Evolutionary conservation across 805 yeast genomes (phyloP), one percentile per base, ranked within the genome.

Genomic region (Yarrowia bubula): DNA sequence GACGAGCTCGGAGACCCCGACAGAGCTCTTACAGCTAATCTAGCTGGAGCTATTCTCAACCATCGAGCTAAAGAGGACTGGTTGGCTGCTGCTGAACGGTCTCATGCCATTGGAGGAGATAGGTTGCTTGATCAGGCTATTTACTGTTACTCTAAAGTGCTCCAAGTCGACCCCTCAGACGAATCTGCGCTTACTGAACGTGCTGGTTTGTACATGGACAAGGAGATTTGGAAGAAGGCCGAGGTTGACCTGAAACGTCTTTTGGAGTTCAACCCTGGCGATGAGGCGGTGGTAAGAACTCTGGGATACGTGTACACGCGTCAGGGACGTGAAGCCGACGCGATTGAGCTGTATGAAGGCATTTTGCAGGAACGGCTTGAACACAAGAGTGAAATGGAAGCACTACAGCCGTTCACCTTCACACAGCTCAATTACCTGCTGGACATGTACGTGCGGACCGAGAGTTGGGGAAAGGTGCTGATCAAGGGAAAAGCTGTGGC

Each of bases 31-130:
- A 68, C 71, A 1, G 80, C 80, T 9, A 69, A 71, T 46, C 65
- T 71, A 7, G 69, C 71, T 67, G 96, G 91, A 11, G 86, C 93
- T 67, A 85, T 86, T 70, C 80, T 86, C 64, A 97, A 92, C 72
- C 87, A 90, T 13, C 83, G 84, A 69, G 88, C 89, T 73, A 87
- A 84, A 74, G 85, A 89, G 50, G 97, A 97, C 0, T 92, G 92
- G 78, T 87, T 89, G 71, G 89, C 96, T 0, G 76, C 92, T 50
- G 98, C 97, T 53, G 96, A 90, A 71, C 89, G 93, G 53, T 87
- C 89, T 69, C 81, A 84, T 65, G 78, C 83, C 62, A 87, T 85
- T 67, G 92, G 91, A 1, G 61, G 61, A 4, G 15, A 7, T 1
- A 13, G 61, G 3, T 79, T 85, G 51, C 75, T 82, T 58, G 84